Percentiles rank a stretch among this genome's conserved stretches.
Conservation (phyloP, 768 basidiomycete species). For the Chiua virens region DNA sequence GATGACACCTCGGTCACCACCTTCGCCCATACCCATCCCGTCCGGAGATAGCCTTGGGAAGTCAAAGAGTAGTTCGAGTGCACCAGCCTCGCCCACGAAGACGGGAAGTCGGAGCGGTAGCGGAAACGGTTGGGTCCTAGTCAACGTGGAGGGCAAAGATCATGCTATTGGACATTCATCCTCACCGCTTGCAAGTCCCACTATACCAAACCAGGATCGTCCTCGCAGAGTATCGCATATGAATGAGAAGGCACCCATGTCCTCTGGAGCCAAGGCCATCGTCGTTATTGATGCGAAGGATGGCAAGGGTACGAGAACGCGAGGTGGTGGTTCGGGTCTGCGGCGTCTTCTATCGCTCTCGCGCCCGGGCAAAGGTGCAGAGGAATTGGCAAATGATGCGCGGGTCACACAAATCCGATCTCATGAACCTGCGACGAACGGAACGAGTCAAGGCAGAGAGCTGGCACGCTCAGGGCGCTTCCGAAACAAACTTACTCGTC, state of each 20-base stretch:
- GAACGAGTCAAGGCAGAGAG: conserved; percentile 21
- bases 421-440: conserved; percentile 25
- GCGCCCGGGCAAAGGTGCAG: conserved; percentile 30
- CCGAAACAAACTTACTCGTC: conserved; percentile 28
- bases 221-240: conserved; percentile 26
- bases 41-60: conserved; percentile 26
- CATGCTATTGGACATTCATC: conserved; percentile 25
- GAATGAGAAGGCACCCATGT: conserved; percentile 34
- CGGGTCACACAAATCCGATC: conserved; percentile 25
- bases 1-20: conserved; percentile 35
- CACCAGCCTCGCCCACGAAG: conserved; percentile 34
- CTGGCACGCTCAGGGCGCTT: conserved; percentile 26
- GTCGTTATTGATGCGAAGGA: conserved; percentile 60
- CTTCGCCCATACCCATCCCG: conserved; percentile 27
- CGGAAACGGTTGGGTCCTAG: conserved; percentile 64
- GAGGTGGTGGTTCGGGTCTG: conserved; percentile 31
- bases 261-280: conserved; percentile 60
- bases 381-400: conserved; percentile 26
- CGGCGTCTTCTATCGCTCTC: conserved; percentile 34
- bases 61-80: conserved; percentile 21
- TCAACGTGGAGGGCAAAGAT: conserved; percentile 54
- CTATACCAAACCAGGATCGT: conserved; percentile 31
- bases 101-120: conserved; percentile 36
- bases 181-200: conserved; percentile 25
- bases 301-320: conserved; percentile 28